These are phyloP conservation scores for Penicillium decumbens DNA, from an alignment of 2,329 filamentous ascomycete genomes.

Conservation along the genomic window DNA sequence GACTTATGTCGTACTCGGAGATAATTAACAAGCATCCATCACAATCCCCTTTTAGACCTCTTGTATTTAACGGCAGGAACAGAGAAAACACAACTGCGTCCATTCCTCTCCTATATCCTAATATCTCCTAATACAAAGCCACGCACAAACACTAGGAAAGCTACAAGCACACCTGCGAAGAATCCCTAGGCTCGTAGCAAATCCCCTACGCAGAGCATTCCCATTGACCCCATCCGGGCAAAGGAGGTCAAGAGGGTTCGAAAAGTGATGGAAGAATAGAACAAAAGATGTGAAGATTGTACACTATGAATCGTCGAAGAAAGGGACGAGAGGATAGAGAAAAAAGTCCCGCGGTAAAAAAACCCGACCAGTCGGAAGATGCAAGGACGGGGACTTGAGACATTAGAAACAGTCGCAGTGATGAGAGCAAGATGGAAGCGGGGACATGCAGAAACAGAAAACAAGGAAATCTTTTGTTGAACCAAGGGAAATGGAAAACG, in stretches of 20 bases:
- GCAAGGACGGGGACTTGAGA: constrained; percentile 12
- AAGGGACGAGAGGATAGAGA: constrained; percentile 10
- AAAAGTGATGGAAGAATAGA: constrained; percentile 17
- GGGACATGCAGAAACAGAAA: constrained; percentile 6
- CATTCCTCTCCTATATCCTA: not conserved
- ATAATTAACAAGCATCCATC: not conserved
- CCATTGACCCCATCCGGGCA: not conserved
- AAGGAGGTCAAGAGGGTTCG: not conserved
- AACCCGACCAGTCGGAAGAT: constrained; percentile 28
- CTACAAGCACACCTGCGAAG: not conserved
- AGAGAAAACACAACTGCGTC: not conserved
- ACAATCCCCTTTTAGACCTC: not conserved
- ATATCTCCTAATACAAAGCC: not conserved
- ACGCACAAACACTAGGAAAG: not conserved
- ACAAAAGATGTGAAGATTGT: constrained; percentile 27
- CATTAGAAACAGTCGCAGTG: constrained; percentile 12
- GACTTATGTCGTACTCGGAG: not conserved
- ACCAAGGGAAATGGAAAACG: constrained; percentile 28
- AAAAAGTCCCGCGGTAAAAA: constrained; percentile 6
- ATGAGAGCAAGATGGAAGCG: constrained; percentile 6
- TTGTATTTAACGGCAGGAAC: not conserved
- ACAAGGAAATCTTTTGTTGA: constrained; percentile 31
- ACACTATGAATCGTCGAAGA: constrained; percentile 29
- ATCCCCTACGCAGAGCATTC: not conserved
- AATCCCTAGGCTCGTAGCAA: not conserved